phyloP scores from a whole-genome alignment of 1,284 basidiomycete genomes.

The Boletus smithii region DNA sequence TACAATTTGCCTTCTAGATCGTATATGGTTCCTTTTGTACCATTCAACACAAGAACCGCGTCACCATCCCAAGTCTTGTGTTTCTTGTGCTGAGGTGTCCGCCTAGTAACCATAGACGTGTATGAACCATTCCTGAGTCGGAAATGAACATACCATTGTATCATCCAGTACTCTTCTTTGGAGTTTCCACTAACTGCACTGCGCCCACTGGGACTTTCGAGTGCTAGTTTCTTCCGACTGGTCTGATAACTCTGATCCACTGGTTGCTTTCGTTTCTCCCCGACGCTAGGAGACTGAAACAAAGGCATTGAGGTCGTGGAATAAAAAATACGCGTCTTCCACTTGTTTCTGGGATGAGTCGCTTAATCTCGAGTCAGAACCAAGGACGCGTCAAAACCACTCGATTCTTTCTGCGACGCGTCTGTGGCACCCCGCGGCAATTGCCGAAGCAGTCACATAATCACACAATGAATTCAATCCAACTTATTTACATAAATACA shows the following conservation, averaged over 20 bases:
- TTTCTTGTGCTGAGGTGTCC: conserved; percentile 77
- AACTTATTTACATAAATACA: not conserved
- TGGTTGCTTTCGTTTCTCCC: conserved; percentile 32
- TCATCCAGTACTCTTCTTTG: conserved; percentile 57
- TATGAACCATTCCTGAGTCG: not conserved
- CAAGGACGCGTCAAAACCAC: conserved; percentile 4
- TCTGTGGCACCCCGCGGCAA: conserved; percentile 23
- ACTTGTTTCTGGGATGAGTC: not conserved
- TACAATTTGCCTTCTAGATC: conserved; percentile 63
- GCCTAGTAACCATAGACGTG: conserved; percentile 42
- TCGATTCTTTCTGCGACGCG: conserved; percentile 15
- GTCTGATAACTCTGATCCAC: conserved; percentile 27
- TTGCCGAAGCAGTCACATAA: conserved; percentile 14
- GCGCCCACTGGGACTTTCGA: conserved; percentile 21
- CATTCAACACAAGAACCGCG: conserved; percentile 58
- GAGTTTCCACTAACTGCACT: conserved; percentile 4
- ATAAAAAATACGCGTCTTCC: not conserved
- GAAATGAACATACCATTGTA: conserved; percentile 54
- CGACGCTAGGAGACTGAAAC: conserved; percentile 14
- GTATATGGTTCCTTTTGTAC: conserved; percentile 50
- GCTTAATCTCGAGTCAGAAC: not conserved
- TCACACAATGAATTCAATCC: not conserved
- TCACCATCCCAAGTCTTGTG: conserved; percentile 94
- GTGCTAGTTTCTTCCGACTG: conserved; percentile 37
- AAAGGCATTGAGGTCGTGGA: conserved; percentile 16